Evolutionary conservation across 2,329 filamentous ascomycete species (phyloP).

Genomic region (Diaporthe nobilis): DNA sequence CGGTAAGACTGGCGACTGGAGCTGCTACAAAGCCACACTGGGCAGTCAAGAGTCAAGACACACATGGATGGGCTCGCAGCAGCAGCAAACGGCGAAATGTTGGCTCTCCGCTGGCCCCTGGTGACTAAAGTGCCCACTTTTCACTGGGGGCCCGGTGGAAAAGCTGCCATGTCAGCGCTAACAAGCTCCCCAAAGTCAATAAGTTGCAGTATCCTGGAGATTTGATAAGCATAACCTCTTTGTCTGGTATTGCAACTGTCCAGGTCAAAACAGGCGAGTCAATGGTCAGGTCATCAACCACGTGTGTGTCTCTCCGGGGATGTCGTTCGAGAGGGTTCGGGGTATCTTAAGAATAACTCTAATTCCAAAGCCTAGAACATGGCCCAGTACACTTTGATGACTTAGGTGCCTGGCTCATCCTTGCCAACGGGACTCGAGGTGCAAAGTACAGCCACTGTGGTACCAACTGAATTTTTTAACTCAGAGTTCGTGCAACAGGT

Average conservation of each 20-base stretch:
- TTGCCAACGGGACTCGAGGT: background rate
- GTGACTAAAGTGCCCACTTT: background rate
- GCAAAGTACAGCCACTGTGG: background rate
- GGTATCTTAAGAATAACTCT: background rate
- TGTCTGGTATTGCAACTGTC: background rate
- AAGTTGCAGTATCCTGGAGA: background rate
- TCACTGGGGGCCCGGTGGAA: background rate
- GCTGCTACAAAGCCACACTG: background rate
- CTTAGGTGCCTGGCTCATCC: background rate
- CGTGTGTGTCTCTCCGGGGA: background rate
- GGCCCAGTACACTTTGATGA: background rate
- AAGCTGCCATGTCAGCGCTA: constrained; percentile 5
- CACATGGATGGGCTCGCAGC: background rate
- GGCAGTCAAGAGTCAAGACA: background rate
- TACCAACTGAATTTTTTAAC: background rate
- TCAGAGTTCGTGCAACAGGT: constrained; percentile 4
- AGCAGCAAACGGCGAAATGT: background rate
- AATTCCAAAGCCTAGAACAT: background rate
- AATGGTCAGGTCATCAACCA: background rate
- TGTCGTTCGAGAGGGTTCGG: background rate
- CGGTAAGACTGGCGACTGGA: constrained; percentile 19
- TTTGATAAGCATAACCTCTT: background rate
- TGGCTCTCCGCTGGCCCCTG: background rate
- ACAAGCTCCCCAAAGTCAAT: background rate
- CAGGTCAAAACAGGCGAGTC: background rate